These are phyloP conservation scores for Backusella australiensis DNA, from an alignment of 192 early-diverging fungal genomes.

Conservation along the genomic window DNA sequence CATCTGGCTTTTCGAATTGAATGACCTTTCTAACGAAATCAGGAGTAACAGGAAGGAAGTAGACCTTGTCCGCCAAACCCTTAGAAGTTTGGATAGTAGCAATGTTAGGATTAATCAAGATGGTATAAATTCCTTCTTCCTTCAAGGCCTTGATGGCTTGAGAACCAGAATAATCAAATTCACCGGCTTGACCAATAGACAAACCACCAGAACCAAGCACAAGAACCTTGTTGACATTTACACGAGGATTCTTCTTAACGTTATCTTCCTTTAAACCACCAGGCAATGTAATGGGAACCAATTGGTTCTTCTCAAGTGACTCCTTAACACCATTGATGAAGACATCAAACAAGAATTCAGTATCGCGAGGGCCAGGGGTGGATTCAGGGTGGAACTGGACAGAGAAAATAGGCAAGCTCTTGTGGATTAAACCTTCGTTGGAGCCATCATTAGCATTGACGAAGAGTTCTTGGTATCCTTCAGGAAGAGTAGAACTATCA, in stretches of 20 bases:
- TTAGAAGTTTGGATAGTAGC: constrained; percentile 98
- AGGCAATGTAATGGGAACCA: constrained; percentile 76
- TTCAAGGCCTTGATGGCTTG: constrained; percentile 98
- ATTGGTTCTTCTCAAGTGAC: constrained; percentile 65
- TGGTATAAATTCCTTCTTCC: constrained; percentile 96
- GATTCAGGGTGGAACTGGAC: constrained; percentile 99
- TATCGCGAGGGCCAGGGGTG: constrained; percentile 94
- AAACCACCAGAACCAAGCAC: constrained; percentile 96
- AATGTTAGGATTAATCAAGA: constrained; percentile 99
- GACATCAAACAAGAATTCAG: constrained; percentile 95
- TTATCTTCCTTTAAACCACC: constrained; percentile 51
- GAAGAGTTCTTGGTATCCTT: constrained; percentile 84
- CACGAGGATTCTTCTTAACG: constrained; percentile 48
- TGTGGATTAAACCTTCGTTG: constrained; percentile 98
- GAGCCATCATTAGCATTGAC: constrained; percentile 99
- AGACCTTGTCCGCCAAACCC: constrained; percentile 96
- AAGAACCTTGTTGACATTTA: constrained; percentile 85
- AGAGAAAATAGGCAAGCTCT: constrained; percentile 89
- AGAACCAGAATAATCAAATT: constrained; percentile 98
- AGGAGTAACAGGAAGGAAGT: constrained; percentile 94
- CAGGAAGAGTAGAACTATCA: constrained; percentile 73
- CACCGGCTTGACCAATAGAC: constrained; percentile 97
- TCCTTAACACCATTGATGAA: constrained; percentile 81
- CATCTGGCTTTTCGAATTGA: constrained; percentile 93
- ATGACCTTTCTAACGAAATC: constrained; percentile 96